Percentiles rank a stretch among this genome's conserved stretches.
These are phyloP conservation scores for Pyricularia pennisetigena DNA, from an alignment of 2,329 filamentous ascomycete species.

Conservation along the genomic window DNA sequence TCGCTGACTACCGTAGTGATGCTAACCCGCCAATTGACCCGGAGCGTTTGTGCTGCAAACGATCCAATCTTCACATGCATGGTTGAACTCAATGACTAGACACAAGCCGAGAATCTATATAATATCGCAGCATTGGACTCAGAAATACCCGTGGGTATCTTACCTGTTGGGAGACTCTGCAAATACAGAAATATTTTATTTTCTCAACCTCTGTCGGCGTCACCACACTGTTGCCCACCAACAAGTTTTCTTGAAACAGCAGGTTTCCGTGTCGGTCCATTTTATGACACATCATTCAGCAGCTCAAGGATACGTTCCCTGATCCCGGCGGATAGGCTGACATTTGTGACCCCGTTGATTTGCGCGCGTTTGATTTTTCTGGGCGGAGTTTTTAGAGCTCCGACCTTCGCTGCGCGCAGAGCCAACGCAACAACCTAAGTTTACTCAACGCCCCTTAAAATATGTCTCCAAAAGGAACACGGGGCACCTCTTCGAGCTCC, in stretches of 20 bases:
- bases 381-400: background rate
- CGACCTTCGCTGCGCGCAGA: background rate
- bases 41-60: background rate
- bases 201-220: background rate
- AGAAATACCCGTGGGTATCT: background rate
- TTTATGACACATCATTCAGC: constrained; percentile 1
- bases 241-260: background rate
- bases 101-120: background rate
- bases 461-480: constrained; percentile 1
- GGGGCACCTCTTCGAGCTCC: background rate
- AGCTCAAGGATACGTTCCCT: constrained; percentile 1
- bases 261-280: background rate
- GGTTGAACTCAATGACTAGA: background rate
- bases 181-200: background rate
- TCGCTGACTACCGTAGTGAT: background rate
- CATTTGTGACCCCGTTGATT: background rate
- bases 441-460: background rate
- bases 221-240: background rate
- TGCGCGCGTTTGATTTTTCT: background rate
- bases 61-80: background rate
- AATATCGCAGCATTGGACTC: background rate
- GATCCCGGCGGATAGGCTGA: background rate
- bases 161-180: too few species aligned
- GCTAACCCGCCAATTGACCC: background rate
- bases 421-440: background rate